Evolutionary conservation across 495 filamentous ascomycete genomes (phyloP), one percentile per base, ranked within the genome.

Genomic region (Penicillium mononematosum): DNA sequence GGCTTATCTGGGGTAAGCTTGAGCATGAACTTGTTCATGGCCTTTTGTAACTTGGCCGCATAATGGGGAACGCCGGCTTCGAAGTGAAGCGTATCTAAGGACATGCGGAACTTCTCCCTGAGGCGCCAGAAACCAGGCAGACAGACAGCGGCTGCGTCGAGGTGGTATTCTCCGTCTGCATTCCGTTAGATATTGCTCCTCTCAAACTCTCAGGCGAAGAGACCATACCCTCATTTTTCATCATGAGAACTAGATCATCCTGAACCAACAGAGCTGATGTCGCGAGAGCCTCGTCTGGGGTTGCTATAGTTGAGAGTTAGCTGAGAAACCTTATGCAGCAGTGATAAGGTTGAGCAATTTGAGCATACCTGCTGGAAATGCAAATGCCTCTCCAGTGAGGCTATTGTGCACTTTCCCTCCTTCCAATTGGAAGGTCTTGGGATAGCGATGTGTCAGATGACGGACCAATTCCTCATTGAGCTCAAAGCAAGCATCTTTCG

Each of bases 101-200:
- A 73, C 89, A 92, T 91, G 12, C 86, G 85, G 58, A 88, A 83
- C 64, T 92, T 91, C 58, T 91, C 86, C 36, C 78, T 75, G 4
- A 91, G 77, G 12, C 87, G 80, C 88, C 88, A 91, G 69, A 91
- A 92, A 1, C 88, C 88, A 0, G 88, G 78, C 0, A 92, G 74
- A 16, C 91, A 72, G 20, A 90, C 85, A 7, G 84, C 78, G 19
- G 88, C 88, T 3, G 88, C 87, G 1, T 88, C 77, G 5, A 91
- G 80, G 63, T 89, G 86, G 64, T 92, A 91, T 64, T 90, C 81
- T 4, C 86, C 84, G 60, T 92, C 58, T 60, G 50, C 25, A 3
- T 4, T 7, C 0, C 3, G 45, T 47, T 31, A 47, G 27, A 1
- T 5, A 43, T 43, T 43, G 19, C 9, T 7, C 10, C 4, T 5